Evolutionary conservation across 257 asterid species (phyloP).

Genomic region (Orobanche coerulescens): DNA sequence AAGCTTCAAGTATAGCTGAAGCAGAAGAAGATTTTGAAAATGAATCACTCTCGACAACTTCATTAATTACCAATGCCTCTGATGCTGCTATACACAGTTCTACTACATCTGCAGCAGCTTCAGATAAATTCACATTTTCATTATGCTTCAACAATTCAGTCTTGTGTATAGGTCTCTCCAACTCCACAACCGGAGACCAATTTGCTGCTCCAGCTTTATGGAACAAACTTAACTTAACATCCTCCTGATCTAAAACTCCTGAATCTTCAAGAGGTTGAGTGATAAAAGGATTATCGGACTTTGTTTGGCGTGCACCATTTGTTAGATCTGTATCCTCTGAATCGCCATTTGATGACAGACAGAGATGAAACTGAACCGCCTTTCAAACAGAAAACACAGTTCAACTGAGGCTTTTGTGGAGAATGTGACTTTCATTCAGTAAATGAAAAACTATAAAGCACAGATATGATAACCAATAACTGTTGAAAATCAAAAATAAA

Average conservation of each 20-base stretch:
- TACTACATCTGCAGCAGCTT: slow-evolving; percentile 40
- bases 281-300: slow-evolving; percentile 18
- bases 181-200: slow-evolving; percentile 23
- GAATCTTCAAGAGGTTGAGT: slow-evolving; percentile 31
- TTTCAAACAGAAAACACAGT: slow-evolving; percentile 27
- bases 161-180: slow-evolving; percentile 25
- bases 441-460: slow-evolving; percentile 10
- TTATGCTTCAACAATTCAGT: slow-evolving; percentile 27
- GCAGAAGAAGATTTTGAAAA: slow-evolving; percentile 31
- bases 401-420: slow-evolving; percentile 17
- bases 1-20: slow-evolving; percentile 68
- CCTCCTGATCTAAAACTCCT: slow-evolving; percentile 23
- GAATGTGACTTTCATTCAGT: slow-evolving; percentile 5
- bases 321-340: slow-evolving; percentile 29
- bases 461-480: slow-evolving; percentile 4
- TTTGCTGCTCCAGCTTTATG: slow-evolving; percentile 19
- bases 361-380: slow-evolving; percentile 55
- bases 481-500: too few species aligned
- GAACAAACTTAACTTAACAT: slow-evolving; percentile 19
- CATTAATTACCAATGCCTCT: slow-evolving; percentile 74
- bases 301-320: slow-evolving; percentile 29
- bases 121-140: slow-evolving; percentile 24
- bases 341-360: slow-evolving; percentile 41
- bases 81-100: slow-evolving; percentile 80
- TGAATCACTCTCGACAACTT: slow-evolving; percentile 33